These are phyloP conservation scores for Tetrapisispora arboricola DNA, from an alignment of 805 yeast genomes.

Conservation along the genomic window DNA sequence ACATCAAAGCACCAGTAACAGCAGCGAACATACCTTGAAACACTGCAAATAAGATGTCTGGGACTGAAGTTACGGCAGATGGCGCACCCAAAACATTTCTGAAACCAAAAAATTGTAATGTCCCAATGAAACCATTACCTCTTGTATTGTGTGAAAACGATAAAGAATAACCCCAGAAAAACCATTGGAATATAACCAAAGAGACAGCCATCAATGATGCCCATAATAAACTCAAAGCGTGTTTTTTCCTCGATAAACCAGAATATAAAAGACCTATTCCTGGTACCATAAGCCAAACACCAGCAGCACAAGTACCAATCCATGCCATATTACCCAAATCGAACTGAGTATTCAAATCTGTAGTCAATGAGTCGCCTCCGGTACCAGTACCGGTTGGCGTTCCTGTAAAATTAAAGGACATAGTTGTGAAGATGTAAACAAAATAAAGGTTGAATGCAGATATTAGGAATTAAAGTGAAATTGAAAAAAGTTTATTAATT, in stretches of 20 bases:
- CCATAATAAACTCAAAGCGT: slow-evolving; percentile 91
- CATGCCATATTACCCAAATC: slow-evolving; percentile 76
- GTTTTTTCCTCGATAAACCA: slow-evolving; percentile 89
- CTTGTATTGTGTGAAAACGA: slow-evolving; percentile 61
- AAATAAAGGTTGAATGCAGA: neutral
- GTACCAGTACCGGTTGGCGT: slow-evolving; percentile 52
- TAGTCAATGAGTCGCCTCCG: slow-evolving; percentile 71
- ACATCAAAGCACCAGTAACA: slow-evolving; percentile 84
- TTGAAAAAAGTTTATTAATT: neutral
- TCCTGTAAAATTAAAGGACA: slow-evolving; percentile 28
- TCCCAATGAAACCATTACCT: slow-evolving; percentile 65
- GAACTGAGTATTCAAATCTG: slow-evolving; percentile 60
- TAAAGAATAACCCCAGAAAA: slow-evolving; percentile 94
- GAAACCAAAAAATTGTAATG: slow-evolving; percentile 69
- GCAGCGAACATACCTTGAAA: slow-evolving; percentile 97
- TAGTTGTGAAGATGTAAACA: slow-evolving; percentile 1
- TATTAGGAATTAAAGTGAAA: neutral
- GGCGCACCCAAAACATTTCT: slow-evolving; percentile 78
- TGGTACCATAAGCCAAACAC: slow-evolving; percentile 94
- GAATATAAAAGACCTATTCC: slow-evolving; percentile 91
- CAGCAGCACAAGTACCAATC: slow-evolving; percentile 64
- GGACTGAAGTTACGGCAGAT: slow-evolving; percentile 54
- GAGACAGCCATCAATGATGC: slow-evolving; percentile 85
- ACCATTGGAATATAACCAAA: slow-evolving; percentile 88
- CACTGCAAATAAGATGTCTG: slow-evolving; percentile 81